A percentile compares a stretch with the other conserved stretches of the same genome.
Evolutionary conservation across 1,284 basidiomycete genomes (phyloP).

Genomic region (Ustilago crameri): DNA sequence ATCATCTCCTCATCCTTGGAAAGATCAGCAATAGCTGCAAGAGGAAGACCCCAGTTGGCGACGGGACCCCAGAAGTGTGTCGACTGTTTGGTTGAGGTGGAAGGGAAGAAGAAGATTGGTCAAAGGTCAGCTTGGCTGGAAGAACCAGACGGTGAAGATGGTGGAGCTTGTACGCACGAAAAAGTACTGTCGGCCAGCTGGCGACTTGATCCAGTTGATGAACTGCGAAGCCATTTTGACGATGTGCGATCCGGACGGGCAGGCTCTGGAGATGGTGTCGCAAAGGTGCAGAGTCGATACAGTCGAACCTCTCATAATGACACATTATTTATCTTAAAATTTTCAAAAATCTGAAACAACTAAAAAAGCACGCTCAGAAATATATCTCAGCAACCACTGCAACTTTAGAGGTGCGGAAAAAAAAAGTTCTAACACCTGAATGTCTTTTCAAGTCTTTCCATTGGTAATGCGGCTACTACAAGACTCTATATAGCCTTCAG

Average conservation of each 20-base stretch:
- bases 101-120: neutral
- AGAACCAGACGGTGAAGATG: too few relatives aligned
- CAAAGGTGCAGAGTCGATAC: constrained; percentile 1
- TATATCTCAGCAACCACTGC: too few relatives aligned
- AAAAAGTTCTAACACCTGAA: too few relatives aligned
- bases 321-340: too few relatives aligned
- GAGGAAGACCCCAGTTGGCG: constrained; percentile 67
- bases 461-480: too few relatives aligned
- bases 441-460: too few relatives aligned
- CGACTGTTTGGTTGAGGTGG: constrained; percentile 26
- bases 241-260: neutral
- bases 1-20: constrained; percentile 66
- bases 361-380: too few relatives aligned
- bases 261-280: neutral
- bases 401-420: too few relatives aligned
- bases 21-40: constrained; percentile 65
- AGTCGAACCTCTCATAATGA: too few relatives aligned
- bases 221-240: constrained; percentile 59
- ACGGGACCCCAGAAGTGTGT: constrained; percentile 68
- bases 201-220: constrained; percentile 62
- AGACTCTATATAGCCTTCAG: too few relatives aligned
- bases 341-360: too few relatives aligned
- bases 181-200: constrained; percentile 66
- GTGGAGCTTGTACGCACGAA: constrained; percentile 51
- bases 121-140: neutral